A percentile compares a stretch with the other conserved stretches of the same genome.
Evolutionary conservation across 441 rosid species (phyloP).

Genomic region (Macaranga tanarius): DNA sequence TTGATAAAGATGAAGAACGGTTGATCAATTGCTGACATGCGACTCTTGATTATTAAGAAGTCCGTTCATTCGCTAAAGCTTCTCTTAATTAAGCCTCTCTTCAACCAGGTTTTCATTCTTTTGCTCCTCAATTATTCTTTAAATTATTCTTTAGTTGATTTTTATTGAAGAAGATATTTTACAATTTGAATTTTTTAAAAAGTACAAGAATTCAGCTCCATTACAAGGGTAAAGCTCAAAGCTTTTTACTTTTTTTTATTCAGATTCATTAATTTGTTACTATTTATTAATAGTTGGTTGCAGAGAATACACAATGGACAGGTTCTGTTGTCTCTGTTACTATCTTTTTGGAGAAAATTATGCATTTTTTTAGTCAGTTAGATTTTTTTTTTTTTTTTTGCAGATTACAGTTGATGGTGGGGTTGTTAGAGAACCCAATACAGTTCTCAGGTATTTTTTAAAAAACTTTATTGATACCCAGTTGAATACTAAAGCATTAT

Average conservation of each 20-base stretch:
- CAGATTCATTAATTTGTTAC: no score
- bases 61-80: conserved; percentile 87
- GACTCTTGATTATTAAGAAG: conserved; percentile 78
- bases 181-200: no score
- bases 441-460: conserved; percentile 62
- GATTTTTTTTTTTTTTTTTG: conserved; percentile 21
- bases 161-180: no score
- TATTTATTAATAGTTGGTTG: conserved; percentile 61
- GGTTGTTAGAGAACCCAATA: conserved; percentile 33
- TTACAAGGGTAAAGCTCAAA: conserved; percentile 52
- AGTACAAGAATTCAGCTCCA: conserved; percentile 77
- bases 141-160: no score
- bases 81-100: conserved; percentile 86
- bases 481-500: not conserved
- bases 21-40: conserved; percentile 80
- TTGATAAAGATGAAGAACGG: conserved; percentile 94
- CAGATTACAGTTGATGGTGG: conserved; percentile 68
- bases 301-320: conserved; percentile 85
- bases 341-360: not conserved
- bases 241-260: not conserved
- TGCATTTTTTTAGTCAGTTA: no score
- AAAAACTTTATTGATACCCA: no score
- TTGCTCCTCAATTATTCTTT: not conserved
- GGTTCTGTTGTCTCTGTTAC: conserved; percentile 36
- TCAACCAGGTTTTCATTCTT: conserved; percentile 67